These are phyloP conservation scores for Solanum chiquidenum DNA, from an alignment of 257 asterid species.

Conservation along the genomic window DNA sequence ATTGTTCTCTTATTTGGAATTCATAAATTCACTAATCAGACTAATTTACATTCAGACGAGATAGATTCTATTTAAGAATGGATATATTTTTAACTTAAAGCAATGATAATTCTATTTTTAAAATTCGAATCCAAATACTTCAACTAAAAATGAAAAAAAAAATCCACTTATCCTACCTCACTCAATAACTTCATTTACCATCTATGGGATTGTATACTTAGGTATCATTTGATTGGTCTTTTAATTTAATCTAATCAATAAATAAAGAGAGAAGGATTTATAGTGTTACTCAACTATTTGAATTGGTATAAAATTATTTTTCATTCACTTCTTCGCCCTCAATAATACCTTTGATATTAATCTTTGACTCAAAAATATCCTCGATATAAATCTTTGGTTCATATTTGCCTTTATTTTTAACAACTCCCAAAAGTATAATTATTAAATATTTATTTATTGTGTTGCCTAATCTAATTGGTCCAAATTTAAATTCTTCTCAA, in stretches of 20 bases:
- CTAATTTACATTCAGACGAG: background rate
- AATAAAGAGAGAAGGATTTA: too few relatives aligned
- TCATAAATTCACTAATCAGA: background rate
- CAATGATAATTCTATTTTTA: background rate
- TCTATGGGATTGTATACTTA: background rate
- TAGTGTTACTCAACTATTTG: too few relatives aligned
- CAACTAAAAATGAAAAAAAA: background rate
- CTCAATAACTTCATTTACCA: background rate
- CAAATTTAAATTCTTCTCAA: too few relatives aligned
- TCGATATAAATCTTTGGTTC: too few relatives aligned
- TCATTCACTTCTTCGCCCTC: rapidly evolving
- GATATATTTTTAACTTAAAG: background rate
- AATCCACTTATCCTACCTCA: background rate
- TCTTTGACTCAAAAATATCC: too few relatives aligned
- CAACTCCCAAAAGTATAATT: too few relatives aligned
- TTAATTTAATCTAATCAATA: background rate
- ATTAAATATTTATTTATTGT: too few relatives aligned
- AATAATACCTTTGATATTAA: too few relatives aligned
- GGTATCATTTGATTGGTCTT: background rate
- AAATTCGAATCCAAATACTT: background rate
- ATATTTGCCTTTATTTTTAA: too few relatives aligned
- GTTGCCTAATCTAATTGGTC: too few relatives aligned
- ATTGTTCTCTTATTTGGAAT: background rate
- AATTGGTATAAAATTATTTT: too few relatives aligned
- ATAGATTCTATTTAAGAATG: background rate